Percentiles rank a stretch among this genome's conserved stretches.
Evolutionary conservation across 1,284 basidiomycete species (phyloP).

Genomic region (Flammula alnicola): DNA sequence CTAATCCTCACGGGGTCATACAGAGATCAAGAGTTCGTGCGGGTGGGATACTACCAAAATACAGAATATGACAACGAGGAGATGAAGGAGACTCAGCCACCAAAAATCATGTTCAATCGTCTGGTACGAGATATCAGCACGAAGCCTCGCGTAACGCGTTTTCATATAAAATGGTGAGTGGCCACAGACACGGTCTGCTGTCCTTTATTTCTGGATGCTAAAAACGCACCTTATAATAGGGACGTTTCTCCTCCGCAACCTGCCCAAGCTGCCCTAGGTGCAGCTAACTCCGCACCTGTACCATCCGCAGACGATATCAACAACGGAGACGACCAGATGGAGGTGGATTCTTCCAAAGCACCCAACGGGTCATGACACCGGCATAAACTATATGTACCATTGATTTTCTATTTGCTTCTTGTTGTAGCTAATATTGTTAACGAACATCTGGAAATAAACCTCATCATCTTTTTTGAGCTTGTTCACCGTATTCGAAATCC

Average conservation of each 20-base stretch:
- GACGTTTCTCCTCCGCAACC: slow-evolving; percentile 66
- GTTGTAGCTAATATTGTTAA: slow-evolving; percentile 2
- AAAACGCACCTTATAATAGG: too few relatives aligned
- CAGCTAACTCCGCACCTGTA: slow-evolving; percentile 78
- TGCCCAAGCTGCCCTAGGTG: slow-evolving; percentile 55
- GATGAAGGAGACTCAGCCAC: slow-evolving; percentile 77
- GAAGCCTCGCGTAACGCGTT: slow-evolving; percentile 94
- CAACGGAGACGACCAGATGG: slow-evolving; percentile 30
- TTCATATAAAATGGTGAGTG: slow-evolving; percentile 83
- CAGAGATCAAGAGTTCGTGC: slow-evolving; percentile 95
- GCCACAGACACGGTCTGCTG: background rate
- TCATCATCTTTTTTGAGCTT: background rate
- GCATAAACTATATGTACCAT: slow-evolving; percentile 2
- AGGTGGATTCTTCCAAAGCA: slow-evolving; percentile 15
- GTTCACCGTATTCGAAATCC: background rate
- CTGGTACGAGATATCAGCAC: slow-evolving; percentile 88
- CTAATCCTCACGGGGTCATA: slow-evolving; percentile 92
- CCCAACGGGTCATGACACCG: slow-evolving; percentile 8
- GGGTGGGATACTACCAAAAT: slow-evolving; percentile 99
- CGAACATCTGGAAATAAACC: background rate
- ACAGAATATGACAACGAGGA: slow-evolving; percentile 97
- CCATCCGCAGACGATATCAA: slow-evolving; percentile 78
- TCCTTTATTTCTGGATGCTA: slow-evolving; percentile 5
- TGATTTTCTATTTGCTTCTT: slow-evolving; percentile 4
- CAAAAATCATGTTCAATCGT: slow-evolving; percentile 75